These are phyloP conservation scores for Letharia lupina DNA, from an alignment of 495 filamentous ascomycete genomes.

Conservation along the genomic window DNA sequence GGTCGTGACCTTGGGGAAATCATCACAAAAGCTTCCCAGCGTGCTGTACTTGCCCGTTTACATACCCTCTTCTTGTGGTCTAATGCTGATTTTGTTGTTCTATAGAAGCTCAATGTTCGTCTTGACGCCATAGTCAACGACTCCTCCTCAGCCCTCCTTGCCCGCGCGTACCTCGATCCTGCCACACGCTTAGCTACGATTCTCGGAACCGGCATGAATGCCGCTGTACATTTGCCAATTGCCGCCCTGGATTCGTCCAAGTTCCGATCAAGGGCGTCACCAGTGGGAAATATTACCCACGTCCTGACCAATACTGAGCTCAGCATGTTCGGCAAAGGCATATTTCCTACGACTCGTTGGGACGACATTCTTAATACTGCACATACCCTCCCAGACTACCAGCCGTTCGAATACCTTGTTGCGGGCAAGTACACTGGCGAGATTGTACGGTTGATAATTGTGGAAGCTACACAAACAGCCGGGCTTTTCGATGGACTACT, in stretches of 20 bases:
- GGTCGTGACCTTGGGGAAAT: conserved; percentile 53
- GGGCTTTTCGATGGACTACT: conserved; percentile 46
- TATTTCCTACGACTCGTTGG: conserved; percentile 65
- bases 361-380: conserved; percentile 60
- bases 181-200: conserved; percentile 68
- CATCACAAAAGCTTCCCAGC: conserved; percentile 48
- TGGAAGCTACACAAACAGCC: conserved; percentile 53
- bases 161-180: conserved; percentile 59
- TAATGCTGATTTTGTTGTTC: background rate
- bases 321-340: conserved; percentile 69
- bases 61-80: background rate
- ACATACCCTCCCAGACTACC: conserved; percentile 70
- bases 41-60: conserved; percentile 29
- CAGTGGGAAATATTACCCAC: conserved; percentile 44
- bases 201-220: conserved; percentile 79
- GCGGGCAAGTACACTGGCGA: conserved; percentile 80
- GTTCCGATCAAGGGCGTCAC: conserved; percentile 37
- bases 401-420: conserved; percentile 87
- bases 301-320: conserved; percentile 85
- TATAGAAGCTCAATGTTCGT: conserved; percentile 36
- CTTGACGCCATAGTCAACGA: conserved; percentile 80
- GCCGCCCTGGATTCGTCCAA: conserved; percentile 58
- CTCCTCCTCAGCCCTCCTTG: conserved; percentile 70
- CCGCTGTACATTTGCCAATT: conserved; percentile 62
- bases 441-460: conserved; percentile 64